Conservation (phyloP, 1,284 basidiomycete genomes). For the Cronartium quercuum region DNA sequence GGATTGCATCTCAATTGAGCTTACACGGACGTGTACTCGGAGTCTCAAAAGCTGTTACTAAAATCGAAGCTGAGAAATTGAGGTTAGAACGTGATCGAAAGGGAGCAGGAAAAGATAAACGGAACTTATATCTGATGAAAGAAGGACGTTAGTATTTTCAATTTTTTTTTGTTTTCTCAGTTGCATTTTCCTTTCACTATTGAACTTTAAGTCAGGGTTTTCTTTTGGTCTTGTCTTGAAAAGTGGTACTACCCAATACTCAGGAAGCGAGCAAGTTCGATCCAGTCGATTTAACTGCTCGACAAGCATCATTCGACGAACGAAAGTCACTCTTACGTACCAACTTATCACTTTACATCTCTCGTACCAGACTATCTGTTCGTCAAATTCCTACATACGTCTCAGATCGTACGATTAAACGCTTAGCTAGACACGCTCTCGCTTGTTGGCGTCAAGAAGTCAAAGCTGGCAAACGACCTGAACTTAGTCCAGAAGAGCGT, state of each 20-base stretch:
- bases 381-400: constrained; percentile 86
- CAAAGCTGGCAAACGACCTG: constrained; percentile 58
- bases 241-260: constrained; percentile 79
- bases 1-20: constrained; percentile 72
- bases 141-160: constrained; percentile 69
- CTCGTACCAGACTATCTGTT: constrained; percentile 84
- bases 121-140: constrained; percentile 88
- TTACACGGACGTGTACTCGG: constrained; percentile 89
- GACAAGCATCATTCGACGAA: constrained; percentile 72
- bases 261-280: constrained; percentile 66
- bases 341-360: constrained; percentile 90
- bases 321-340: constrained; percentile 71
- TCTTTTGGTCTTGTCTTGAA: background rate
- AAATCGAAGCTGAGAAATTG: constrained; percentile 76
- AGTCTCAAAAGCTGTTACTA: constrained; percentile 80
- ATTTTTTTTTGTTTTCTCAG: background rate
- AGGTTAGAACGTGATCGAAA: constrained; percentile 77
- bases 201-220: background rate
- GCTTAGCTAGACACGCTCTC: constrained; percentile 73
- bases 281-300: constrained; percentile 70
- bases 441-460: constrained; percentile 76
- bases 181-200: background rate
- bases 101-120: constrained; percentile 79
- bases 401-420: constrained; percentile 80
- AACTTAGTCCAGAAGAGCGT: constrained; percentile 68